Percentiles rank a stretch among this genome's conserved stretches.
Evolutionary conservation across 805 yeast genomes (phyloP).

Genomic region (Candida dendrica): DNA sequence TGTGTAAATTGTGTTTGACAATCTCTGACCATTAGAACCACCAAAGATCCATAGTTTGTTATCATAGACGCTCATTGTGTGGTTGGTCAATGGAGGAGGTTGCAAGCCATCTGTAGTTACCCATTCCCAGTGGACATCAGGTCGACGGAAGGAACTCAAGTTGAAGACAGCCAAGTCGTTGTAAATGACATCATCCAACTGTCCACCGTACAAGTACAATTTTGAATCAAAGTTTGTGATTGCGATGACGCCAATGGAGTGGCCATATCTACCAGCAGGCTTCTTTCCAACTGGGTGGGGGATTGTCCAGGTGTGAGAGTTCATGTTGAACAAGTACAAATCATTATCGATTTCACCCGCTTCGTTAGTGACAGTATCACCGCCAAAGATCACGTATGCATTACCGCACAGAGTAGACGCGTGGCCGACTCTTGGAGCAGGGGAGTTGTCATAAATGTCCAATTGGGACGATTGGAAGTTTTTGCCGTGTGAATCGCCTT

Average conservation of each 20-base stretch:
- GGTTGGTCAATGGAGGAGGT: conserved; percentile 88
- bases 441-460: conserved; percentile 71
- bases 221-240: conserved; percentile 49
- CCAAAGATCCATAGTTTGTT: conserved; percentile 84
- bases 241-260: conserved; percentile 72
- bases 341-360: conserved; percentile 81
- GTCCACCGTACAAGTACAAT: conserved; percentile 91
- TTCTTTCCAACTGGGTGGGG: conserved; percentile 68
- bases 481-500: conserved; percentile 31
- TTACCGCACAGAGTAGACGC: conserved; percentile 88
- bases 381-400: conserved; percentile 93
- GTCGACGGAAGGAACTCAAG: conserved; percentile 74
- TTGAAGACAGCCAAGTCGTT: conserved; percentile 85
- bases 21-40: conserved; percentile 71
- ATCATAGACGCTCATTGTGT: conserved; percentile 76
- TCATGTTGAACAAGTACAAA: conserved; percentile 77
- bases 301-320: conserved; percentile 70
- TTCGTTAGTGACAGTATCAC: conserved; percentile 83
- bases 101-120: conserved; percentile 45
- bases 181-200: conserved; percentile 73
- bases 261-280: conserved; percentile 94
- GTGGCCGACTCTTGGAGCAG: conserved; percentile 96
- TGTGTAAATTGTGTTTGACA: conserved; percentile 72
- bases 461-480: conserved; percentile 40
- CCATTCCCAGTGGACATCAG: conserved; percentile 79